phyloP scores from a whole-genome alignment of 2,329 filamentous ascomycete species.

The Penicillium sclerotigenum region DNA sequence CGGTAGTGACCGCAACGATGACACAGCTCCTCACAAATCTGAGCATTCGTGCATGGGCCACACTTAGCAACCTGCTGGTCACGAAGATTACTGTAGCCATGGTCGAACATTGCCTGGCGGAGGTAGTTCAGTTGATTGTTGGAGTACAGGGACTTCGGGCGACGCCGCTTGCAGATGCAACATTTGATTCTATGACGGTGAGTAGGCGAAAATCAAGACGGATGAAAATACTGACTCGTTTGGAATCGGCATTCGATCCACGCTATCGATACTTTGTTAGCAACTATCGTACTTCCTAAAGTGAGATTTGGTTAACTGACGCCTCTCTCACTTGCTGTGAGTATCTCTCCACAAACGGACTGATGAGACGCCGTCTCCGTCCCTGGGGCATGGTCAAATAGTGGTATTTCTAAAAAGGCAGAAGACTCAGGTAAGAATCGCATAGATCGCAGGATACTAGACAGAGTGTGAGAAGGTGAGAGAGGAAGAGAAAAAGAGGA shows the following conservation, averaged over 20 bases:
- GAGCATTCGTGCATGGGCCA: background rate
- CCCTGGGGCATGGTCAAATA: background rate
- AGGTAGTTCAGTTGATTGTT: constrained; percentile 3
- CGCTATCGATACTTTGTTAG: background rate
- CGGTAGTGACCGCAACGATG: constrained; percentile 1
- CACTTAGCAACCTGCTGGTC: constrained; percentile 6
- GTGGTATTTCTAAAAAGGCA: background rate
- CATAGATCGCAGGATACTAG: background rate
- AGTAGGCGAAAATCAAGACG: background rate
- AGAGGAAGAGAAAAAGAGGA: background rate
- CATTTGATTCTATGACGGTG: constrained; percentile 6
- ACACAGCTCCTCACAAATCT: constrained; percentile 1
- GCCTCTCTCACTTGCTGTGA: background rate
- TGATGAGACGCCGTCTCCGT: background rate
- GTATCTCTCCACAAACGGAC: background rate
- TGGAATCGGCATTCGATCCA: background rate
- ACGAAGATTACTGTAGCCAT: background rate
- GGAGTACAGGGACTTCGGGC: background rate
- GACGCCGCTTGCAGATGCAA: constrained; percentile 3
- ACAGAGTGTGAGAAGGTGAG: background rate
- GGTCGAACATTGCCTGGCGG: background rate
- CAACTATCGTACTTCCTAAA: background rate
- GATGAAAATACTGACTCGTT: background rate
- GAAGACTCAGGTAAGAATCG: background rate
- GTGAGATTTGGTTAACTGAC: background rate